Conservation (phyloP, 2,329 filamentous ascomycete species). For the Fusarium siculi region DNA sequence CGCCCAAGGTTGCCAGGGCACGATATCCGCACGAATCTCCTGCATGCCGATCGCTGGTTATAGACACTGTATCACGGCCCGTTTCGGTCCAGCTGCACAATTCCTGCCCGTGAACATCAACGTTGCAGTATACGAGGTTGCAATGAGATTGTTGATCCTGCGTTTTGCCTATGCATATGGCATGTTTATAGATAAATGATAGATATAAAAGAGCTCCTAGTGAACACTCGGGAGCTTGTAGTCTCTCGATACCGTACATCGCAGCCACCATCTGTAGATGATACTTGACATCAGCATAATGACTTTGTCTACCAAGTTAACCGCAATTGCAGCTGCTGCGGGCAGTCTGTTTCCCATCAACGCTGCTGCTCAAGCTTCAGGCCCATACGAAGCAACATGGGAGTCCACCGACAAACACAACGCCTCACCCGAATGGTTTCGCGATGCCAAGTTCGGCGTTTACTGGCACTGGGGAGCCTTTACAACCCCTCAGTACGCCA, state of each 20-base stretch:
- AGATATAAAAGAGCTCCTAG: not conserved
- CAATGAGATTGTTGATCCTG: not conserved
- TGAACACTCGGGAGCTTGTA: not conserved
- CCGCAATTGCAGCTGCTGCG: not conserved
- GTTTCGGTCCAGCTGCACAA: not conserved
- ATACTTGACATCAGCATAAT: not conserved
- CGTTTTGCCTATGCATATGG: too few relatives aligned
- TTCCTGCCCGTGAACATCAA: not conserved
- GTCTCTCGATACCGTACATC: too few relatives aligned
- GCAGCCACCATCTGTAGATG: too few relatives aligned
- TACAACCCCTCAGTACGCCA: conserved; percentile 18
- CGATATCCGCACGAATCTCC: conserved; percentile 9
- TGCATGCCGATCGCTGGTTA: not conserved
- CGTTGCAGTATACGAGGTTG: not conserved
- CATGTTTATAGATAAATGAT: not conserved
- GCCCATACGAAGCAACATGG: conserved; percentile 19
- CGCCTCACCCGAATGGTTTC: conserved; percentile 20
- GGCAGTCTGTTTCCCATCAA: not conserved
- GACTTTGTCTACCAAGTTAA: not conserved
- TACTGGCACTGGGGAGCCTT: conserved; percentile 31
- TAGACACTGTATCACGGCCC: not conserved
- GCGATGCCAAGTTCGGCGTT: conserved; percentile 21
- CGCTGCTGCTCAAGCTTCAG: not conserved
- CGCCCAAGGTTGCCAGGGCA: not conserved
- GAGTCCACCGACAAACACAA: conserved; percentile 21